Base-by-base conservation (phyloP, 305 asterid genomes). In the Fraxinus albicans region DNA sequence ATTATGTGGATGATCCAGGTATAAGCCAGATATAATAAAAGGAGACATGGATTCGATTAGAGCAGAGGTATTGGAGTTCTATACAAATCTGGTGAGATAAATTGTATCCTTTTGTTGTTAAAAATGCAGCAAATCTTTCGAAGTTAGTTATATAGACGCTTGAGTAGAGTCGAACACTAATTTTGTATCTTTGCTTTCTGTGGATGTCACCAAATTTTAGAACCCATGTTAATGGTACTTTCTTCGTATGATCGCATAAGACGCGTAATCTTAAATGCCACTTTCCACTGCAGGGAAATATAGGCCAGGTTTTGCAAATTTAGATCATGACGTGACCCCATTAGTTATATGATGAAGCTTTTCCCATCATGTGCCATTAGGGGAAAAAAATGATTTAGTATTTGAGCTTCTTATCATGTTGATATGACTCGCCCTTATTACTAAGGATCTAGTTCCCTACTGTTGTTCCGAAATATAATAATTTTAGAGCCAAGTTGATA, bases 1-100 rank as follows among this genome's bases (percentile, higher is more conserved):
- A 78, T 72, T 40, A 7, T 82, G 36, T 77, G 79, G 84, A 31
- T 85, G 84, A 77, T 87, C 67, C 89, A 96, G 98, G 95, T 94
- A 90, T 84, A 91, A 88, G 86, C 99, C 98, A 72, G 95, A 92
- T 88, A 85, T 84, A 67, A 91, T 96, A 50, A 94, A 93, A 87
- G 98, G 98, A 80, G 98, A 94, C 83, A 84, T 94, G 97, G 99
- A 96, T 88, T 96, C 99, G 0, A 86, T 94, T 78, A 89, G 98
- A 87, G 85, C 87, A 34, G 98, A 96, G 3, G 98, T 96, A 81
- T 84, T 89, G 88, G 85, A 73, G 33, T 96, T 91, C 88, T 96
- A 96, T 85, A 86, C 79, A 84, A 77, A 87, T 73, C 55, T 84
- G 90, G 98, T 93, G 86, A 88, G 90, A 82, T 83, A 23, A 23